Evolutionary conservation across 1,284 basidiomycete genomes (phyloP).

Genomic region (Pascua sp.): DNA sequence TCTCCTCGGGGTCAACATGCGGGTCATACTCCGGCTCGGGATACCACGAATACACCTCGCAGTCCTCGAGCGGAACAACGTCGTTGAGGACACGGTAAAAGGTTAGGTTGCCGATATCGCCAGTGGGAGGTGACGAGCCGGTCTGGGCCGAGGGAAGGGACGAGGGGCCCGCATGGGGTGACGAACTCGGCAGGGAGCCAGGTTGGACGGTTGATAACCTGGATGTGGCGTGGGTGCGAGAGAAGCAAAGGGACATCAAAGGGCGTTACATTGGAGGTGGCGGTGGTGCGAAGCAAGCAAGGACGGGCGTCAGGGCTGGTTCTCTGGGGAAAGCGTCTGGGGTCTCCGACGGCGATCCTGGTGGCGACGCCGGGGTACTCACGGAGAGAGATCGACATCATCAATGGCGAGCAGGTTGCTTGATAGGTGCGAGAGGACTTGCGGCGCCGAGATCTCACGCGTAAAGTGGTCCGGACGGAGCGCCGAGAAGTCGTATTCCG

Average conservation of each 20-base stretch:
- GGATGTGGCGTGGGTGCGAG: conserved; percentile 2
- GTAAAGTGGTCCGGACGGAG: conserved; percentile 88
- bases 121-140: conserved; percentile 8
- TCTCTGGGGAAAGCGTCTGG: no score
- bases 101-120: conserved; percentile 18
- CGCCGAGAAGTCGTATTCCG: conserved; percentile 94
- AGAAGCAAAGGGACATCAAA: no score
- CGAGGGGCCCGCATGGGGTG: neutral
- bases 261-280: no score
- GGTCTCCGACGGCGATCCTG: no score
- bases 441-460: conserved; percentile 66
- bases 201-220: conserved; percentile 2
- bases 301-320: no score
- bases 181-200: conserved; percentile 2
- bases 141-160: conserved; percentile 2
- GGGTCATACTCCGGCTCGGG: conserved; percentile 95
- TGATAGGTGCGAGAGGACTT: conserved; percentile 34
- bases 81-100: conserved; percentile 85
- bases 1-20: conserved; percentile 75
- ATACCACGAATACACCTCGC: conserved; percentile 91
- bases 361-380: conserved; percentile 9
- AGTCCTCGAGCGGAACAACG: conserved; percentile 83
- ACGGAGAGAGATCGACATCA: conserved; percentile 25
- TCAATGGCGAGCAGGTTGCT: conserved; percentile 31
- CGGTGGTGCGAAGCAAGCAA: no score